Evolutionary conservation across 768 basidiomycete genomes (phyloP), one percentile per base, ranked within the genome.

Genomic region (Galerina marginata): DNA sequence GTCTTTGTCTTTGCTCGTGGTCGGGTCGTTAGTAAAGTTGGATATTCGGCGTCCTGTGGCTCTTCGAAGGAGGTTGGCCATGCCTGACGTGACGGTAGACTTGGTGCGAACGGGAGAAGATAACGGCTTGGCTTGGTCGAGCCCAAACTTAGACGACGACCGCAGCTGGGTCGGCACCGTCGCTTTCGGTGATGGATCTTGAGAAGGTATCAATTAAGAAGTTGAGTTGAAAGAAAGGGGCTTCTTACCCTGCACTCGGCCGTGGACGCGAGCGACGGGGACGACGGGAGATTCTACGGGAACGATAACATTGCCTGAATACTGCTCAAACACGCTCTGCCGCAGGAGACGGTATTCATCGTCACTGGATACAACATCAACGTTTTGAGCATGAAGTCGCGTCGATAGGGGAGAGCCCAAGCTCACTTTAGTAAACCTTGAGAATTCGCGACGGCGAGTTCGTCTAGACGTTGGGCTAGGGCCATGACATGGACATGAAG

Each of bases 291-390:
- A 43, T 59, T 75, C 69, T 25, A 68, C 61, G 37, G 77, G 76
- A 33, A 77, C 58, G 16, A 69, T 63, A 29, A 64, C 61, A 46
- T 58, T 74, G 54, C 68, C 71, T 20, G 85, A 76, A 64, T 85
- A 81, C 43, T 85, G 82, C 70, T 89, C 84, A 66, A 91, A 91
- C 39, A 87, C 74, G 67, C 83, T 86, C 70, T 87, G 87, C 10
- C 89, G 83, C 45, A 91, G 79, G 9, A 90, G 73, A 25, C 89
- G 83, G 67, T 90, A 91, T 71, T 89, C 89, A 63, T 90, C 87
- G 71, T 91, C 88, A 66, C 90, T 91, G 72, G 7, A 52, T 26
- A 48, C 6, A 36, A 42, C 25, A 40, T 20, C 16, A 47, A 25
- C 54, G 48, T 37, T 45, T 23, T 47, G 25, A 59, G 52, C n/a